A percentile compares a stretch with the other conserved stretches of the same genome.
Evolutionary conservation across 2,329 filamentous ascomycete genomes (phyloP).

Genomic region (Cryphonectria nitschkei): DNA sequence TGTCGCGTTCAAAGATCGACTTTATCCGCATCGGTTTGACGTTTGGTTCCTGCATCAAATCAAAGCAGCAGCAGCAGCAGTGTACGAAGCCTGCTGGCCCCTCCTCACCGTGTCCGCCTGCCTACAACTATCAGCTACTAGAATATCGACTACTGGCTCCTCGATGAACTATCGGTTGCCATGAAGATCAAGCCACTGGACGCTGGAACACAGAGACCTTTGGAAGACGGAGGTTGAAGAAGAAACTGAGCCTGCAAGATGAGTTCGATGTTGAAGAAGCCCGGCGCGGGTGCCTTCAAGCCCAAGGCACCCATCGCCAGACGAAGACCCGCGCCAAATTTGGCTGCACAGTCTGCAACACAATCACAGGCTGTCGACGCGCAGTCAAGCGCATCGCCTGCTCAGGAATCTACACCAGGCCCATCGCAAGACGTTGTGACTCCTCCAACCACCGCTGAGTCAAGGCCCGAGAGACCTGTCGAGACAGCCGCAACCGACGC

Average conservation of each 20-base stretch:
- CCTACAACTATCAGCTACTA: neutral
- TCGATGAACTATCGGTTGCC: constrained; percentile 16
- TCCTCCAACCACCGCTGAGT: constrained; percentile 17
- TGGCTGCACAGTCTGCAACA: constrained; percentile 38
- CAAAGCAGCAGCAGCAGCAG: neutral
- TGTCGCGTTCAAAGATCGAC: constrained; percentile 9
- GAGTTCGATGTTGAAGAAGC: constrained; percentile 72
- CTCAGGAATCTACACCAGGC: constrained; percentile 14
- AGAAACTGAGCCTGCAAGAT: constrained; percentile 47
- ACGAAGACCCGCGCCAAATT: constrained; percentile 47
- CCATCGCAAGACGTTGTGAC: constrained; percentile 22
- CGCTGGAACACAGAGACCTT: constrained; percentile 8
- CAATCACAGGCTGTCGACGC: constrained; percentile 31
- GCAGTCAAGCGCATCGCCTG: constrained; percentile 29
- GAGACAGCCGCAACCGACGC: neutral
- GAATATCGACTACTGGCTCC: neutral
- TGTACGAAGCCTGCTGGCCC: neutral
- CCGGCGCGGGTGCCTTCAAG: constrained; percentile 64
- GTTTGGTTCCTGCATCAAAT: constrained; percentile 10
- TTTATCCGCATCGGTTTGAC: constrained; percentile 3
- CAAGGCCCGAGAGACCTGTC: constrained; percentile 4
- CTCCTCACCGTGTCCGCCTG: neutral
- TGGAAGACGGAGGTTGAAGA: constrained; percentile 26
- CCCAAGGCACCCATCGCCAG: constrained; percentile 67
- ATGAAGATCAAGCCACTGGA: constrained; percentile 19